Base-by-base conservation (phyloP, 2,329 filamentous ascomycete species). In the Fusarium tricinctum region DNA sequence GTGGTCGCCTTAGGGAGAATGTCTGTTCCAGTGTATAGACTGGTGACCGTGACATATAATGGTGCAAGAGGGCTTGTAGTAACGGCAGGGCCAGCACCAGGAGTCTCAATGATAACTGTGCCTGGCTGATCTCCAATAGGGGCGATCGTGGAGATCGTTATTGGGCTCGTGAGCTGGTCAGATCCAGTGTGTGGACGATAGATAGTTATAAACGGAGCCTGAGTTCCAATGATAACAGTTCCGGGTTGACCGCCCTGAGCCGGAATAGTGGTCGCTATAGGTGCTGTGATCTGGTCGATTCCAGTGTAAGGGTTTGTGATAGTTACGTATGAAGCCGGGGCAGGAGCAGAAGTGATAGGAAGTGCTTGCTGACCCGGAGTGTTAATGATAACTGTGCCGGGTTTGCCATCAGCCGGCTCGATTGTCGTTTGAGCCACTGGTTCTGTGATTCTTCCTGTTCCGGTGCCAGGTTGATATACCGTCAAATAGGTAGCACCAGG, bases 371-470 rank as follows among this genome's bases (percentile, higher is more conserved):
- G 47, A 35, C 60, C 60, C 33, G 61, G 64, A 7, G 64, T 67
- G 47, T 67, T 63, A 15, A 67, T 64, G 19, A 67, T 64, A 22
- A 67, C 52, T 49, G 64, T 67, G 43, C 64, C 64, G 8, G 64
- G 64, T 10, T 63, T 40, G 13, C 48, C 63, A 6, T 53, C 30
- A 0, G 17, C 14, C 6, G 64, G 63, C n/a, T 63, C 50, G 17
- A 68, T 64, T 5, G 64, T 67, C 2, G 63, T 67, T 7, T 64
- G 20, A 10, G 63, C 64, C 9, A 64, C 44, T 1, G 63, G 51
- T 7, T 44, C 47, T 20, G 64, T 68, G n/a, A 67, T 64, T 14
- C 39, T 49, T 6, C 53, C 52, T 30, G 33, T 32, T 10, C 64
- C 64, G 6, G 48, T 58, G 19, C 68, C 40, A 2, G 63, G 64